A percentile compares a stretch with the other conserved stretches of the same genome.
Evolutionary conservation across 2,329 filamentous ascomycete genomes (phyloP).

Genomic region (Talaromyces rugulosus): DNA sequence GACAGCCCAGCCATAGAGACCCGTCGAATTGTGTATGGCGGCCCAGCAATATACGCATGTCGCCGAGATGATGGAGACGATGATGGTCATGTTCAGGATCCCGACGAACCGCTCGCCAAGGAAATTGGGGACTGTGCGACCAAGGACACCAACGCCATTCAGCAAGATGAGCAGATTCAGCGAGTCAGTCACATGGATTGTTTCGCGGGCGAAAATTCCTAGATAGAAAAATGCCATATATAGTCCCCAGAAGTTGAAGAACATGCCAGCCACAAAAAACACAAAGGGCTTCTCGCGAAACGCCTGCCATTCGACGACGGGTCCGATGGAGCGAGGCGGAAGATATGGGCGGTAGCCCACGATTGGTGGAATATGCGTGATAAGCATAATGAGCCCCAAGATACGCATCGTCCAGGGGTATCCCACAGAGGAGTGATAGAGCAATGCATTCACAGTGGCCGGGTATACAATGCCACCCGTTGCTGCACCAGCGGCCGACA

Average conservation of each 20-base stretch:
- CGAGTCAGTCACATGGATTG: conserved; percentile 4
- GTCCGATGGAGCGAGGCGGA: conserved; percentile 5
- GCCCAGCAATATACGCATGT: conserved; percentile 11
- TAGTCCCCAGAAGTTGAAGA: conserved; percentile 10
- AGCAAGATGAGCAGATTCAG: conserved; percentile 11
- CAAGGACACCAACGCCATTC: conserved; percentile 10
- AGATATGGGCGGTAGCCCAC: conserved; percentile 11
- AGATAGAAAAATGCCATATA: conserved; percentile 27
- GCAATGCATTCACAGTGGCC: conserved; percentile 37
- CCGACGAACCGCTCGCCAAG: conserved; percentile 3
- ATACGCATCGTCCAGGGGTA: conserved; percentile 11
- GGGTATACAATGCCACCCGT: conserved; percentile 46
- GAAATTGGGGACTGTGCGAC: conserved; percentile 10
- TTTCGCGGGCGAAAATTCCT: conserved; percentile 10
- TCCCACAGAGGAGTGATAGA: conserved; percentile 8
- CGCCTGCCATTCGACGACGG: conserved; percentile 11
- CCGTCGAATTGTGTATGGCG: not conserved
- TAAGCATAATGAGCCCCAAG: conserved; percentile 11
- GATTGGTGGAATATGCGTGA: conserved; percentile 7
- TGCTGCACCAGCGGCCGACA: conserved; percentile 34
- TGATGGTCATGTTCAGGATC: conserved; percentile 4
- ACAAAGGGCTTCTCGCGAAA: conserved; percentile 11
- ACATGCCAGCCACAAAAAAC: conserved; percentile 5
- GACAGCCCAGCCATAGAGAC: conserved; percentile 10
- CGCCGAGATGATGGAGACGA: conserved; percentile 14